phyloP scores from a whole-genome alignment of 768 basidiomycete species.

The Steccherinum ochraceum region DNA sequence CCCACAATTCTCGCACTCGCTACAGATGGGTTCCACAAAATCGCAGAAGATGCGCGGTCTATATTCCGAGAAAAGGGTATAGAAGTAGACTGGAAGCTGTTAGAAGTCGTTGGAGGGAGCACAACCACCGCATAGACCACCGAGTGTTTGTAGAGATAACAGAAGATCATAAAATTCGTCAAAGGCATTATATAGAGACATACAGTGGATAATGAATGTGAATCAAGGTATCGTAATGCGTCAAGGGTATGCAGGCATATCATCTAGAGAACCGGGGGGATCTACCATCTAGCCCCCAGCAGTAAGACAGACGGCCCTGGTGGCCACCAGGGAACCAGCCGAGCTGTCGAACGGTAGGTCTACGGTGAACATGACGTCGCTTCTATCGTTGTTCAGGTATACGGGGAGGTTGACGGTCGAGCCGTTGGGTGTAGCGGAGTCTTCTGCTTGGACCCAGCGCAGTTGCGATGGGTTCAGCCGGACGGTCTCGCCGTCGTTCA shows the following conservation, averaged over 20 bases:
- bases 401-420: slow-evolving; percentile 77
- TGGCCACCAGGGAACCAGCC: slow-evolving; percentile 67
- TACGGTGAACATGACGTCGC: slow-evolving; percentile 87
- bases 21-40: slow-evolving; percentile 73
- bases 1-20: slow-evolving; percentile 97
- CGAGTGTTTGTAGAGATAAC: background rate
- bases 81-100: slow-evolving; percentile 85
- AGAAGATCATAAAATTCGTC: background rate
- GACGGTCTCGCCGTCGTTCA: slow-evolving; percentile 83
- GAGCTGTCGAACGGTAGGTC: slow-evolving; percentile 71
- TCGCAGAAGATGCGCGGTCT: slow-evolving; percentile 72
- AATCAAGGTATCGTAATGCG: slow-evolving; percentile 4
- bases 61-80: slow-evolving; percentile 71
- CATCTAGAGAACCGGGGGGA: background rate
- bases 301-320: slow-evolving; percentile 86
- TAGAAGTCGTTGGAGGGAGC: slow-evolving; percentile 56
- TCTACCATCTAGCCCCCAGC: slow-evolving; percentile 59
- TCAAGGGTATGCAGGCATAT: slow-evolving; percentile 12
- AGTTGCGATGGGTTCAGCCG: slow-evolving; percentile 78
- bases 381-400: slow-evolving; percentile 86
- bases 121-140: background rate
- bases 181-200: background rate
- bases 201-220: background rate
- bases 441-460: slow-evolving; percentile 68
- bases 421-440: slow-evolving; percentile 31